Percentiles rank a stretch among this genome's conserved stretches.
phyloP scores from a whole-genome alignment of 495 filamentous ascomycete genomes.

The Xylaria sp. region DNA sequence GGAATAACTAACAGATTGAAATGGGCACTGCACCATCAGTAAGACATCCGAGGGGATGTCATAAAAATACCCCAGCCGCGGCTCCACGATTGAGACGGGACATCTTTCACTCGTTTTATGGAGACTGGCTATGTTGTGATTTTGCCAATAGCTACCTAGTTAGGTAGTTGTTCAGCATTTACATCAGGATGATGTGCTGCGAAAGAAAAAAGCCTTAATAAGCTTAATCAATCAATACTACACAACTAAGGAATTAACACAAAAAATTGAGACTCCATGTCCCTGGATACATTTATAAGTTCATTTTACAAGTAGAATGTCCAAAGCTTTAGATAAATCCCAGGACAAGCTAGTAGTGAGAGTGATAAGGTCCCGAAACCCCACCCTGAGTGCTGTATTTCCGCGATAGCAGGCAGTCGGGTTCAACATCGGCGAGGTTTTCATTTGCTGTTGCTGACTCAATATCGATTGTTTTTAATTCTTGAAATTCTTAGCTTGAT shows the following conservation, averaged over 20 bases:
- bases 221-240: slow-evolving; percentile 2
- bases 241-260: neutral
- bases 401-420: neutral
- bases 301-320: neutral
- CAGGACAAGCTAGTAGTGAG: neutral
- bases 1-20: neutral
- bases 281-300: neutral
- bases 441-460: neutral
- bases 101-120: neutral
- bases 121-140: neutral
- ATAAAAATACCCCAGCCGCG: neutral
- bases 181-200: neutral
- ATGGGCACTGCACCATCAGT: neutral
- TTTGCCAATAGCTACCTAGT: neutral
- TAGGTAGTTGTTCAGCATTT: neutral
- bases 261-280: neutral
- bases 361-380: slow-evolving; percentile 10
- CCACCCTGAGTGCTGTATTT: slow-evolving; percentile 6
- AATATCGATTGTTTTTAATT: neutral
- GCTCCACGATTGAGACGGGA: neutral
- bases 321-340: neutral
- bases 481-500: neutral
- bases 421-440: neutral
- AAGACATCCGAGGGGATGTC: neutral
- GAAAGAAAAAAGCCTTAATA: neutral